Evolutionary conservation across 805 yeast genomes (phyloP).

Genomic region (Alloascoidea africana): DNA sequence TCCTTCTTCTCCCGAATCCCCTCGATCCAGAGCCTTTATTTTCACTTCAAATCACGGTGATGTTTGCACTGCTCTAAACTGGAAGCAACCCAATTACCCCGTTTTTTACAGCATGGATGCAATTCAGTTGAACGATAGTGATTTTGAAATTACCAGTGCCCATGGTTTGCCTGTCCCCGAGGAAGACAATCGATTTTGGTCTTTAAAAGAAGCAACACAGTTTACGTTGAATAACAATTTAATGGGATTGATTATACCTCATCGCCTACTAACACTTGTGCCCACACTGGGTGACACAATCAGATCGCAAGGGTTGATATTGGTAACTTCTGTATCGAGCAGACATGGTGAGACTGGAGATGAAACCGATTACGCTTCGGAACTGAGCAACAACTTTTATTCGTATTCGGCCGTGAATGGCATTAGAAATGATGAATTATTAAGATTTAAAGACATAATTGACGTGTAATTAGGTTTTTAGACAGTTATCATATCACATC

Average conservation of each 20-base stretch:
- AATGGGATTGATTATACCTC: constrained; percentile 69
- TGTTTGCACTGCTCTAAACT: constrained; percentile 86
- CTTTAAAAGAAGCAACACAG: constrained; percentile 67
- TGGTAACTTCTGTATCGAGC: constrained; percentile 41
- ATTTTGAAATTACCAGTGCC: constrained; percentile 11
- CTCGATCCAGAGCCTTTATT: constrained; percentile 46
- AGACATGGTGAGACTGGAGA: constrained; percentile 4
- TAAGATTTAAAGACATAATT: constrained; percentile 51
- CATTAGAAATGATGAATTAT: constrained; percentile 40
- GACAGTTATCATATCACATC: too few relatives aligned
- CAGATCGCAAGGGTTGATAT: constrained; percentile 64
- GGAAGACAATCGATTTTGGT: constrained; percentile 23
- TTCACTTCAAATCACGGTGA: constrained; percentile 78
- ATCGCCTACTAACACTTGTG: constrained; percentile 51
- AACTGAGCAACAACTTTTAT: constrained; percentile 13
- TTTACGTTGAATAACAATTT: constrained; percentile 75
- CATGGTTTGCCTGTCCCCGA: constrained; percentile 13
- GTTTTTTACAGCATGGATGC: constrained; percentile 61
- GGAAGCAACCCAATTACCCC: constrained; percentile 98
- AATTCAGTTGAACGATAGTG: constrained; percentile 5
- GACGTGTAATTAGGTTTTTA: constrained; percentile 28
- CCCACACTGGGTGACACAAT: constrained; percentile 66
- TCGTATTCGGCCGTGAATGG: constrained; percentile 39
- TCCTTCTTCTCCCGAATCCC: constrained; percentile 3
- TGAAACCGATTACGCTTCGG: constrained; percentile 10